Conservation (phyloP, 495 filamentous ascomycete genomes). For the Penicillium odoratum region DNA sequence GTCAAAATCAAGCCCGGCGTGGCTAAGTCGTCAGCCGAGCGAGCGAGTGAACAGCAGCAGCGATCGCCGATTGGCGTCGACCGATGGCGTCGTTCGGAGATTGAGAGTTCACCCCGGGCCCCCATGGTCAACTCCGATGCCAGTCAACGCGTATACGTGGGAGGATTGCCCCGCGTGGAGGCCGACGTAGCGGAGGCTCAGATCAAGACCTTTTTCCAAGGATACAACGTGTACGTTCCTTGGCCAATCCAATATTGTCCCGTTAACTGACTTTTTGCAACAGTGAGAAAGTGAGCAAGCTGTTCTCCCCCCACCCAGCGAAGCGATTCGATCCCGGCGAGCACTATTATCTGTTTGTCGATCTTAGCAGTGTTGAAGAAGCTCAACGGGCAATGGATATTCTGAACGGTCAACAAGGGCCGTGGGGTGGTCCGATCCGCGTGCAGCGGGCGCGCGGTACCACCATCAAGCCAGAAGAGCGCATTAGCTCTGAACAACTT, state of each 20-base stretch:
- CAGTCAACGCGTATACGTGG: slow-evolving; percentile 61
- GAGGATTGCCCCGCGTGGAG: slow-evolving; percentile 59
- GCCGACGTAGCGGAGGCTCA: slow-evolving; percentile 52
- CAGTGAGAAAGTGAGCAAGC: slow-evolving; percentile 61
- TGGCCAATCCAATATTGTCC: background rate
- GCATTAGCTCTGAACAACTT: background rate
- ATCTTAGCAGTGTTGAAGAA: slow-evolving; percentile 57
- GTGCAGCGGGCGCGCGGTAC: slow-evolving; percentile 43
- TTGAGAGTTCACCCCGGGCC: slow-evolving; percentile 11
- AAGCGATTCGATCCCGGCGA: slow-evolving; percentile 53
- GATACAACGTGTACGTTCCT: slow-evolving; percentile 49
- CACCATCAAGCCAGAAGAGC: slow-evolving; percentile 12
- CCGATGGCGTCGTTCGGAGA: slow-evolving; percentile 36
- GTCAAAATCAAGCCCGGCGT: slow-evolving; percentile 64
- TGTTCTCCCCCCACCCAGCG: slow-evolving; percentile 57
- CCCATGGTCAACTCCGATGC: slow-evolving; percentile 34
- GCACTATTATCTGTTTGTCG: slow-evolving; percentile 69
- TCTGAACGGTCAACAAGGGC: slow-evolving; percentile 40
- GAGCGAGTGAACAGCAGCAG: slow-evolving; percentile 1
- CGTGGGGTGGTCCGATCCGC: slow-evolving; percentile 49
- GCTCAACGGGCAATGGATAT: slow-evolving; percentile 50
- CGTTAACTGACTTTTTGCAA: background rate
- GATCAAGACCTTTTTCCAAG: slow-evolving; percentile 59
- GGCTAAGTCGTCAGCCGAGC: slow-evolving; percentile 34
- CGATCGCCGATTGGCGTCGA: slow-evolving; percentile 14